Conservation (phyloP, 345 rosid species). For the Cardiospermum halicacabum region DNA sequence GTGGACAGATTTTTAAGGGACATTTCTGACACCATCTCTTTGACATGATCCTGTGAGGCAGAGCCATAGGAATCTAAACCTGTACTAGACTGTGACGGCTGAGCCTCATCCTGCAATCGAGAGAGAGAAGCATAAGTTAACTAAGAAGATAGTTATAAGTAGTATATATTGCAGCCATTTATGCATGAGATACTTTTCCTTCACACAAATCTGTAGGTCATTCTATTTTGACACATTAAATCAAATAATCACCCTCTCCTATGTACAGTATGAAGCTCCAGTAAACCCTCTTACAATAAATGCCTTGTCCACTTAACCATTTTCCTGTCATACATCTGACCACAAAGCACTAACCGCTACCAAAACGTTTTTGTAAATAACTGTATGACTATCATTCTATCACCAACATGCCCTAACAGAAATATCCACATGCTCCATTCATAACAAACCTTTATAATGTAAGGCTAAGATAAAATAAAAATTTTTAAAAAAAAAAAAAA, state of each 20-base stretch:
- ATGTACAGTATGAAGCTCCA: background rate
- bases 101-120: slow-evolving; percentile 51
- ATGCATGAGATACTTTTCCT: background rate
- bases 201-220: background rate
- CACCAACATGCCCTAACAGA: background rate
- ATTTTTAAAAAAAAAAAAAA: no score
- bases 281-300: background rate
- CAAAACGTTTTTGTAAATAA: no score
- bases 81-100: slow-evolving; percentile 32
- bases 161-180: background rate
- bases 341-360: background rate
- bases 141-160: background rate
- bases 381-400: background rate
- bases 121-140: background rate
- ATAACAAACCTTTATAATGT: background rate
- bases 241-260: background rate
- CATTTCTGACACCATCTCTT: slow-evolving; percentile 39
- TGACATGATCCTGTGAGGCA: slow-evolving; percentile 33
- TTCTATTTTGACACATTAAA: background rate
- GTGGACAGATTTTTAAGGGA: slow-evolving; percentile 32
- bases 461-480: no score
- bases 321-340: background rate
- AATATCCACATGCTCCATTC: background rate
- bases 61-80: slow-evolving; percentile 32
- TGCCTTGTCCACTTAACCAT: background rate